These are phyloP conservation scores for Globisporangium emineosum DNA, from an alignment of 352 stramenopile genomes.

Conservation along the genomic window DNA sequence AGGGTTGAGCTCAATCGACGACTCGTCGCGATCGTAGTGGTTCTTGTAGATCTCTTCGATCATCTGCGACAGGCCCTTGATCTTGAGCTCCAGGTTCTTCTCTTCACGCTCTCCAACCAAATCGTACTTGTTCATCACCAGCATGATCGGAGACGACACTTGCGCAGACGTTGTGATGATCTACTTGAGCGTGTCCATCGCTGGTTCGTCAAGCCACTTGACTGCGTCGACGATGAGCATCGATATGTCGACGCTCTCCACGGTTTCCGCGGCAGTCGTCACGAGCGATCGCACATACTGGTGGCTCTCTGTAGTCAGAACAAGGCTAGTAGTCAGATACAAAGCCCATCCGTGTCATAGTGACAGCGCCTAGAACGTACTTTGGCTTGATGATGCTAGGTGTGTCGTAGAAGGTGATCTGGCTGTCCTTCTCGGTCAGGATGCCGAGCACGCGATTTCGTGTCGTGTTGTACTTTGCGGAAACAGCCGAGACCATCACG, in stretches of 20 bases:
- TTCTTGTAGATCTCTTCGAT: slow-evolving; percentile 73
- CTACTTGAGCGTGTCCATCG: slow-evolving; percentile 75
- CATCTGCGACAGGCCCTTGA: slow-evolving; percentile 80
- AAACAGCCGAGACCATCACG: slow-evolving; percentile 82
- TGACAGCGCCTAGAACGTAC: no score
- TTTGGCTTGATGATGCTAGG: slow-evolving; percentile 86
- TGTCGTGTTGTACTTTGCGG: slow-evolving; percentile 89
- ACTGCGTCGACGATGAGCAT: slow-evolving; percentile 83
- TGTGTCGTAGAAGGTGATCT: slow-evolving; percentile 86
- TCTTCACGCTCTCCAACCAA: slow-evolving; percentile 55
- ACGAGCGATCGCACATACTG: slow-evolving; percentile 80
- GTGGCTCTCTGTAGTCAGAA: slow-evolving; percentile 49
- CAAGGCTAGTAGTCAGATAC: not conserved
- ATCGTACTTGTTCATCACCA: slow-evolving; percentile 87
- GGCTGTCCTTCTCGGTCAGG: slow-evolving; percentile 63
- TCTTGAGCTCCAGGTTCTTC: slow-evolving; percentile 55
- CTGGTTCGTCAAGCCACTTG: slow-evolving; percentile 75
- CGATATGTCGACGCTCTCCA: slow-evolving; percentile 83
- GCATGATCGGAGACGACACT: slow-evolving; percentile 72
- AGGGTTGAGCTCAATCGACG: slow-evolving; percentile 56
- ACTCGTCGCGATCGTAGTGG: slow-evolving; percentile 54
- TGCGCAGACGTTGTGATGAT: slow-evolving; percentile 76
- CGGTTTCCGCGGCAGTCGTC: slow-evolving; percentile 70
- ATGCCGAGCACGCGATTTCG: slow-evolving; percentile 77
- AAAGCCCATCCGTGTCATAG: no score